Evolutionary conservation across 352 stramenopile species (phyloP), one percentile per base, ranked within the genome.

Genomic region (Phytophthora uliginosa): DNA sequence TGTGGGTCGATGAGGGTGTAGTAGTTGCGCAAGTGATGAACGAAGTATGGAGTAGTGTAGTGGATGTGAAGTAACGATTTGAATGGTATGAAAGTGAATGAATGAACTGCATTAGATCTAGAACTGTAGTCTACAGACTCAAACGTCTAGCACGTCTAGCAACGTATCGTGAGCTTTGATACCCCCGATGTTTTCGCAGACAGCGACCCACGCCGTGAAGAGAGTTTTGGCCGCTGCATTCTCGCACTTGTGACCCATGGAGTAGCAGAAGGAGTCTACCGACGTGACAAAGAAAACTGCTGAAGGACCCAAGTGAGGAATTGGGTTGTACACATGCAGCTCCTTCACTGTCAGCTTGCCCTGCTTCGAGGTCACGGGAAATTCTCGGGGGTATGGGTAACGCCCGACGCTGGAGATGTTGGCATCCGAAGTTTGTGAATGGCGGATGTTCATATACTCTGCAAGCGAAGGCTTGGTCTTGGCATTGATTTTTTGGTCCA

Each of bases 241-340:
- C 8, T 77, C 55, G 59, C 63, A 73, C 56, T 77, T 77, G 60
- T 77, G 59, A 15, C 59, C 64, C 18, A 77, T 69, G 17, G 59
- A 18, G 33, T 68, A 74, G 42, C 48, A 68, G 22, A 64, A 61
- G 48, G 50, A 34, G 18, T 66, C 69, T 22, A 71, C 64, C 1
- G 58, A 69, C 13, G 63, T 60, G 4, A 77, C 59, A 50, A 69
- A 73, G 17, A 77, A n/a, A 42, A 55, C 50, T 45, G 54, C 67
- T 10, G 59, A 58, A 12, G 67, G 55, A 12, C 59, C 38, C 33
- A 73, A 42, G 64, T 70, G 53, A 9, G 70, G 70, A 13, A 66
- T 55, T 3, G 64, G 62, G 31, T 67, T 67, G 70, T 60, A 73
- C 20, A 67, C 53, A 54, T 73, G 47, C 53, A 77, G 18, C 15